Evolutionary conservation across 176 grass and related monocot genomes (phyloP).

Genomic region (Phyllostachys edulis): DNA sequence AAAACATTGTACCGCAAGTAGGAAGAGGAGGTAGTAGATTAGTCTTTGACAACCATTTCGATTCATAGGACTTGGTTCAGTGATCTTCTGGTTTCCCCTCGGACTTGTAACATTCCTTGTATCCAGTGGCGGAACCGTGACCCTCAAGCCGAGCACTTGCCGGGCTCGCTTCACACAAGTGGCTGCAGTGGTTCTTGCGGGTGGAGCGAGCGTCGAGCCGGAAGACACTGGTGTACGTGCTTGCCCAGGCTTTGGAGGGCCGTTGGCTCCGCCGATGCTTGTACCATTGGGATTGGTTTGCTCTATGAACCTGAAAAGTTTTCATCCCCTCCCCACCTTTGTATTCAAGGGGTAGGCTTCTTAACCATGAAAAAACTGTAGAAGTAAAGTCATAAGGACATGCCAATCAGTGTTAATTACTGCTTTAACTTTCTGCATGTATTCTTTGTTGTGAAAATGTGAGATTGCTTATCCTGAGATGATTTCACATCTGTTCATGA

Average conservation of each 20-base stretch:
- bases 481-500: neutral
- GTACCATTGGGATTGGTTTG: neutral
- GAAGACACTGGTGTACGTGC: no score
- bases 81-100: neutral
- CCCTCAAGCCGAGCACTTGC: no score
- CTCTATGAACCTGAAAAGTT: neutral
- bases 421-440: neutral
- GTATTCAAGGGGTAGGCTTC: neutral
- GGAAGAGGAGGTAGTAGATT: neutral
- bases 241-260: no score
- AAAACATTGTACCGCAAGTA: neutral
- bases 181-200: no score
- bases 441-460: neutral
- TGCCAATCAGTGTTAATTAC: neutral
- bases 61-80: neutral
- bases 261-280: no score
- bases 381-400: neutral
- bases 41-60: neutral
- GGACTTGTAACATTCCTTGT: slow-evolving; percentile 6
- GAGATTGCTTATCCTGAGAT: neutral
- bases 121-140: no score
- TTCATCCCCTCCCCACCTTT: neutral
- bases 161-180: no score
- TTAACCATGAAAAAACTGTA: neutral
- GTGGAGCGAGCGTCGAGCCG: no score